Evolutionary conservation across 495 filamentous ascomycete species (phyloP), one percentile per base, ranked within the genome.

Genomic region (Friedmanniomyces simplex): DNA sequence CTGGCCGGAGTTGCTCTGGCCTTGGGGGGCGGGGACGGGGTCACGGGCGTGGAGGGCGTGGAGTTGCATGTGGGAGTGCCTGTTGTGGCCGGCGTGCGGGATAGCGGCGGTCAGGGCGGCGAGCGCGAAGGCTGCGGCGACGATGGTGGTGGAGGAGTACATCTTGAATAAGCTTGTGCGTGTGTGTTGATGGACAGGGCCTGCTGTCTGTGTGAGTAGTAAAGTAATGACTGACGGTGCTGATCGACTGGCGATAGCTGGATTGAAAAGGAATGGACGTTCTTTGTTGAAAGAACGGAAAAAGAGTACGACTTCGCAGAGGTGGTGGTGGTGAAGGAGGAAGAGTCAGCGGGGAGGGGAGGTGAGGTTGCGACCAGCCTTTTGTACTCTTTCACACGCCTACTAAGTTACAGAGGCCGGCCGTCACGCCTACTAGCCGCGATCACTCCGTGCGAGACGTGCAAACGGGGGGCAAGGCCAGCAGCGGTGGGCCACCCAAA

Each of bases 231-330:
- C 20, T 36, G 54, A 30, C 1, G 14, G 30, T 37, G 54, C 54
- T 22, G 14, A 51, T 57, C 54, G 54, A 41, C 54, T 57, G 22
- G 54, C 54, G 54, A 57, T 32, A 49, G 54, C 30, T 39, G 18
- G 34, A n/a, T n/a, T n/a, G n/a, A n/a, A 28, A 57, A 57, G 2
- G 54, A 57, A 20, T 57, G 54, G 54, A 57, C 54, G 54, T 57
- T 50, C 54, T 7, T 3, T 32, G 28, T n/a, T n/a, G n/a, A 55
- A 30, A 20, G 49, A 52, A 34, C 30, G 51, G 37, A 54, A 25
- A 20, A 13, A 25, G 37, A 13, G 51, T 14, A 41, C 20, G 24
- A 41, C 50, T 37, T 37, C 34, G 8, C n/a, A n/a, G n/a, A n/a
- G n/a, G n/a, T n/a, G n/a, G n/a, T n/a, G n/a, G n/a, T 32, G 28